These are phyloP conservation scores for Pseudoscleropodium purum DNA, from an alignment of 225 moss, liverwort and hornwort species.

Conservation along the genomic window DNA sequence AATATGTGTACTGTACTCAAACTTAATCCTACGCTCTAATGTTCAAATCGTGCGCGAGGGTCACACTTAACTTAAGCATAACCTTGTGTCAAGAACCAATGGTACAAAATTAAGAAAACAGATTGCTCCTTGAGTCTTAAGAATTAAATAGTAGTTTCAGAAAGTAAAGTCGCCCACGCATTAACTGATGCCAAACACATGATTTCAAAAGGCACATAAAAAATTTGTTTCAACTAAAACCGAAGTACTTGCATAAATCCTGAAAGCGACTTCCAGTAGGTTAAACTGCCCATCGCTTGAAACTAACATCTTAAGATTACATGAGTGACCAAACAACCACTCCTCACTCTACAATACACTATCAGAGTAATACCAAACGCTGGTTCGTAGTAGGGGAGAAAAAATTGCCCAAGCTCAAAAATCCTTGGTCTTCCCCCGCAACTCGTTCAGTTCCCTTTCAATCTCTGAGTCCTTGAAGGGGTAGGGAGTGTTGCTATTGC, in stretches of 20 bases:
- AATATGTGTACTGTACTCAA: not conserved
- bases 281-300: not conserved
- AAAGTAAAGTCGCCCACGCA: not conserved
- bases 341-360: conserved; percentile 20
- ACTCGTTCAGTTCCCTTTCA: conserved; percentile 59
- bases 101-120: too few species aligned
- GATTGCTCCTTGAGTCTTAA: not conserved
- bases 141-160: not conserved
- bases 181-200: not conserved
- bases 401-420: conserved; percentile 23
- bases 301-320: not conserved
- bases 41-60: too few species aligned
- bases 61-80: not conserved
- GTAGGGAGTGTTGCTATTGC: conserved; percentile 44
- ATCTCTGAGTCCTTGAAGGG: conserved; percentile 66
- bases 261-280: not conserved
- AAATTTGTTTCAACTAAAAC: not conserved
- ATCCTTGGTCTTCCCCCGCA: conserved; percentile 53
- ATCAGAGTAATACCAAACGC: not conserved
- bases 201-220: not conserved
- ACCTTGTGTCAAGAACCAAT: not conserved
- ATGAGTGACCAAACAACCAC: conserved; percentile 9
- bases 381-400: not conserved
- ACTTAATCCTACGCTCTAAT: not conserved
- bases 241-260: conserved; percentile 1